Evolutionary conservation across 805 yeast genomes (phyloP).

Genomic region (Ogataea degrootiae): DNA sequence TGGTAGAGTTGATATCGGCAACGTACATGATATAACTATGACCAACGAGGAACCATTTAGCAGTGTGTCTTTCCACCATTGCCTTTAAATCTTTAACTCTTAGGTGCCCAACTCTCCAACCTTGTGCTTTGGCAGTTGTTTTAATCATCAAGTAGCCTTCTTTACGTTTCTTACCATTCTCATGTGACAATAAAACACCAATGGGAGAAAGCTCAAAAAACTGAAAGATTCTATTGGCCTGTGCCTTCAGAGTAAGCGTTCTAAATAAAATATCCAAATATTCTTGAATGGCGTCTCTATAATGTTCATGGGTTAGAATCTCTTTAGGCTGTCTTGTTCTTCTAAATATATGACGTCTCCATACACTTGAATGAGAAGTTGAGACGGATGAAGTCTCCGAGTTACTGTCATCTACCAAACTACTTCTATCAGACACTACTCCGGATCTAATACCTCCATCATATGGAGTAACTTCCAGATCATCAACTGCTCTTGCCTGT

Average conservation of each 20-base stretch:
- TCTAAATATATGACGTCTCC: background rate
- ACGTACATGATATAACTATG: conserved; percentile 83
- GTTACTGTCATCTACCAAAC: too few relatives aligned
- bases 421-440: too few relatives aligned
- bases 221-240: conserved; percentile 75
- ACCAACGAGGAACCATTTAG: conserved; percentile 87
- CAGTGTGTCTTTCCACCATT: conserved; percentile 86
- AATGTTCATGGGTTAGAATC: conserved; percentile 26
- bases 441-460: too few relatives aligned
- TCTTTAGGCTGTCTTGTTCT: conserved; percentile 1
- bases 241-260: conserved; percentile 65
- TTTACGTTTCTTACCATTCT: conserved; percentile 76
- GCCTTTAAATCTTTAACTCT: conserved; percentile 72
- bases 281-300: conserved; percentile 48
- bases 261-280: conserved; percentile 63
- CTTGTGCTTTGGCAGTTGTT: conserved; percentile 81
- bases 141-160: conserved; percentile 82
- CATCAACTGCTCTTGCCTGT: background rate
- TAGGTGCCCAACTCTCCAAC: conserved; percentile 94
- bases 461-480: too few relatives aligned
- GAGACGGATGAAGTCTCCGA: too few relatives aligned
- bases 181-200: conserved; percentile 77
- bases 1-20: conserved; percentile 78
- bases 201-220: conserved; percentile 89
- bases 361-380: too few relatives aligned